These are phyloP conservation scores for Phytophthora boehmeriae DNA, from an alignment of 352 stramenopile genomes.

Conservation along the genomic window DNA sequence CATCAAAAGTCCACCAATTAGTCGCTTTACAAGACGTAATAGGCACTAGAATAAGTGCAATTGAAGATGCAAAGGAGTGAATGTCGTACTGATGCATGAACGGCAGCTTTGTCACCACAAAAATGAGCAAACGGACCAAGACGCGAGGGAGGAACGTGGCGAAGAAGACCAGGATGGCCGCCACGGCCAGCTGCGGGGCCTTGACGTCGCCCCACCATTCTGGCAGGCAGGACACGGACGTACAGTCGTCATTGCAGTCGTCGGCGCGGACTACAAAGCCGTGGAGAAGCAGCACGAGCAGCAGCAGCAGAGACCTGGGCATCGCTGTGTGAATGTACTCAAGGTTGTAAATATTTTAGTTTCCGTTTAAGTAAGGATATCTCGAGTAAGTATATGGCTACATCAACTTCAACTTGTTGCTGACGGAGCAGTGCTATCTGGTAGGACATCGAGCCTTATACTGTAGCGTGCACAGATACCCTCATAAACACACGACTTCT, in stretches of 20 bases:
- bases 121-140: slow-evolving; percentile 83
- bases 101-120: slow-evolving; percentile 85
- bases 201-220: slow-evolving; percentile 59
- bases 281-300: slow-evolving; percentile 22
- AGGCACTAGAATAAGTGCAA: too few species aligned
- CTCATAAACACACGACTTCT: too few species aligned
- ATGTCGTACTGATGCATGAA: slow-evolving; percentile 78
- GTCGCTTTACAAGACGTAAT: background rate
- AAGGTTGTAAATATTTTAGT: background rate
- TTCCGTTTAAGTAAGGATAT: background rate
- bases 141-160: slow-evolving; percentile 87
- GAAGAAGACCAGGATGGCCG: slow-evolving; percentile 85
- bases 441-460: too few species aligned
- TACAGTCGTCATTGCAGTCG: slow-evolving; percentile 42
- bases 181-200: slow-evolving; percentile 51
- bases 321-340: background rate
- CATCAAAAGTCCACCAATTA: slow-evolving; percentile 4
- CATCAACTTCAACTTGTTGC: too few species aligned
- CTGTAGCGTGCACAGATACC: too few species aligned
- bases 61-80: slow-evolving; percentile 1
- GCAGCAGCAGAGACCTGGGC: slow-evolving; percentile 9
- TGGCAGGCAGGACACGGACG: slow-evolving; percentile 54
- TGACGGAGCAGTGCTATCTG: too few species aligned
- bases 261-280: slow-evolving; percentile 10
- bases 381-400: background rate